A percentile compares a stretch with the other conserved stretches of the same genome.
Conservation (phyloP, 2,329 filamentous ascomycete species). For the Emergomyces africanus region DNA sequence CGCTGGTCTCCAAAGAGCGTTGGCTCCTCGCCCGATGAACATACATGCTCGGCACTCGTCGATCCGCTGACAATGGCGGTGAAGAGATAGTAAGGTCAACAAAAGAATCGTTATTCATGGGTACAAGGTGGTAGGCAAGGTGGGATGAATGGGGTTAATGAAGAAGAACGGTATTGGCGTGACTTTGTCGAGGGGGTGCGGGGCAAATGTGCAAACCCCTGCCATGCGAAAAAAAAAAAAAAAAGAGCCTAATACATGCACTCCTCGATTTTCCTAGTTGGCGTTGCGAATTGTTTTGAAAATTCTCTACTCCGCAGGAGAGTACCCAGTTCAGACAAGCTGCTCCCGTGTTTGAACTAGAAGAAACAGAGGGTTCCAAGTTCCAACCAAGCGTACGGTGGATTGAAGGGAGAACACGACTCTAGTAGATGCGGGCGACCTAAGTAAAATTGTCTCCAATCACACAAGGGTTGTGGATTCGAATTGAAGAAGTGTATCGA, state of each 20-base stretch:
- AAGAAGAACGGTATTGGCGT: background rate
- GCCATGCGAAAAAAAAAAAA: background rate
- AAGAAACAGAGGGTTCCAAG: background rate
- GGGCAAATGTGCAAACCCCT: background rate
- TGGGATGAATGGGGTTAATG: background rate
- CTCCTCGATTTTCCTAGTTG: background rate
- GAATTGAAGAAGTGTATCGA: background rate
- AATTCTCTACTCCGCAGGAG: too few relatives aligned
- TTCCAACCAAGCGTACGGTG: background rate
- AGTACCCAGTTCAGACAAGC: background rate
- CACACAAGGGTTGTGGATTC: background rate
- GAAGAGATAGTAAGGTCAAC: slow-evolving; percentile 9
- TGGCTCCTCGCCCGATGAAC: background rate
- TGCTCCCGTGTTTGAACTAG: background rate
- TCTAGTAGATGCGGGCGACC: background rate
- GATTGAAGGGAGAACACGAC: background rate
- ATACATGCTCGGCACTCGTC: background rate
- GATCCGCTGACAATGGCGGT: background rate
- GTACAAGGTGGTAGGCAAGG: background rate
- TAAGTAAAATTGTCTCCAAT: background rate
- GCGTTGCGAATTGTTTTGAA: background rate
- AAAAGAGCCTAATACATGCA: background rate
- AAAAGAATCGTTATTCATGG: slow-evolving; percentile 7
- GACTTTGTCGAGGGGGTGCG: background rate
- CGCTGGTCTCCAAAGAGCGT: background rate